Evolutionary conservation across 2,329 filamentous ascomycete genomes (phyloP), one percentile per base, ranked within the genome.

Genomic region (Arthrobotrys musiformis): DNA sequence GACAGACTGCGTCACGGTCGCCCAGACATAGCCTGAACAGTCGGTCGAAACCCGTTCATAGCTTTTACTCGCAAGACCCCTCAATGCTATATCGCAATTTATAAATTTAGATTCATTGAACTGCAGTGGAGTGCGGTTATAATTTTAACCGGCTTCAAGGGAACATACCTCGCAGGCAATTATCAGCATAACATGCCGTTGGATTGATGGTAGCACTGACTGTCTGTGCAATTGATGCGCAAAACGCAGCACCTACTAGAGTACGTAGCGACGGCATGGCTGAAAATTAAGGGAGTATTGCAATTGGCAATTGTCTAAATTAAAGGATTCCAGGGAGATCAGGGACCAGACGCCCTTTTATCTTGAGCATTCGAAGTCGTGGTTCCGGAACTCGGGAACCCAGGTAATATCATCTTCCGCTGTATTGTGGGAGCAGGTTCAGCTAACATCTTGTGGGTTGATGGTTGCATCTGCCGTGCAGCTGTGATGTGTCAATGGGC

Each of bases 81-180:
- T 46, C 24, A 63, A 35, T 42, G 60, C 60, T 48, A 58, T 24
- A n/a, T n/a, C n/a, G 2, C 4, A 4, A 22, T n/a, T n/a, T n/a
- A n/a, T n/a, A 2, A 24, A 17, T 24, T 42, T 44, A 26, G 40
- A 2, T 11, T 42, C 9, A 8, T 8, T 17, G 6, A 28, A 17
- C 1, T 17, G 13, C 1, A n/a, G 11, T 11, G 15, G n/a, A n/a
- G n/a, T n/a, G n/a, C n/a, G n/a, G n/a, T n/a, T n/a, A n/a, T n/a
- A n/a, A n/a, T 15, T 33, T 22, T 26, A 56, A 15, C n/a, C 6
- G 50, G 8, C 11, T 37, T 52, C 26, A 13, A 30, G 17, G 28
- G 11, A 11, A 30, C 19, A 2, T 42, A 61, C 56, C 56, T 61
- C 60, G n/a, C 11, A 63, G 15, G 30, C 60, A 63, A 28, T 63